These are phyloP conservation scores for Urostyla sp. DNA, from an alignment of 73 alveolate species.

Conservation along the genomic window DNA sequence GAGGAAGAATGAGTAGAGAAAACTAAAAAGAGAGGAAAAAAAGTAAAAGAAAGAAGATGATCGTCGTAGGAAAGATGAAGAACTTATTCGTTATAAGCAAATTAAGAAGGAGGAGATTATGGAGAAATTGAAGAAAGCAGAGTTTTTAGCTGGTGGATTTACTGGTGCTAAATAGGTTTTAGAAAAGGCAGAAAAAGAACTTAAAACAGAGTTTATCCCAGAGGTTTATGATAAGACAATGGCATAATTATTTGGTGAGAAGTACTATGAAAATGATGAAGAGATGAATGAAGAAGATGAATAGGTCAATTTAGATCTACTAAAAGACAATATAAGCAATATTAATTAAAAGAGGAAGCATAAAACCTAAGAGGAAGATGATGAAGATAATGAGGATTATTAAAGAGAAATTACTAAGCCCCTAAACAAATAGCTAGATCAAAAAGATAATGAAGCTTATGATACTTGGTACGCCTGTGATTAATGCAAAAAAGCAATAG, in stretches of 20 bases:
- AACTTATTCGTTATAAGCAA: slow-evolving; percentile 53
- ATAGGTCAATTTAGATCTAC: slow-evolving; percentile 69
- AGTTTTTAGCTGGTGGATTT: slow-evolving; percentile 60
- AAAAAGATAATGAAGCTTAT: slow-evolving; percentile 63
- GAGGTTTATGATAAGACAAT: slow-evolving; percentile 85
- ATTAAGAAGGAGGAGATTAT: slow-evolving; percentile 68
- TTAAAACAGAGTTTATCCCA: slow-evolving; percentile 88
- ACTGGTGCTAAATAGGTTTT: slow-evolving; percentile 31
- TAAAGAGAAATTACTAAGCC: slow-evolving; percentile 49
- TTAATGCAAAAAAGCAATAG: slow-evolving; percentile 91
- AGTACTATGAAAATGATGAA: slow-evolving; percentile 89
- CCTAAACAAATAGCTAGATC: background rate
- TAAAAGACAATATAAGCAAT: slow-evolving; percentile 76
- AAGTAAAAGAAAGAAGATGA: slow-evolving; percentile 68
- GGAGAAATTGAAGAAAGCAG: slow-evolving; percentile 56
- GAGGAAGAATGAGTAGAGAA: slow-evolving; percentile 49
- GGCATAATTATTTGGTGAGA: slow-evolving; percentile 86
- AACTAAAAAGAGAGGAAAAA: slow-evolving; percentile 48
- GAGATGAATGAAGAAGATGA: slow-evolving; percentile 61
- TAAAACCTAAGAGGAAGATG: slow-evolving; percentile 62
- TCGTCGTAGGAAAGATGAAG: slow-evolving; percentile 57
- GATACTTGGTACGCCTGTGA: slow-evolving; percentile 97
- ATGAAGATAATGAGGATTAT: slow-evolving; percentile 50
- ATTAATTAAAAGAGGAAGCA: slow-evolving; percentile 56
- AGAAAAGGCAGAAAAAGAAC: slow-evolving; percentile 66